Percentiles rank a stretch among this genome's conserved stretches.
Conservation (phyloP, 176 grass and related monocot genomes). For the Eragrostis curvula region DNA sequence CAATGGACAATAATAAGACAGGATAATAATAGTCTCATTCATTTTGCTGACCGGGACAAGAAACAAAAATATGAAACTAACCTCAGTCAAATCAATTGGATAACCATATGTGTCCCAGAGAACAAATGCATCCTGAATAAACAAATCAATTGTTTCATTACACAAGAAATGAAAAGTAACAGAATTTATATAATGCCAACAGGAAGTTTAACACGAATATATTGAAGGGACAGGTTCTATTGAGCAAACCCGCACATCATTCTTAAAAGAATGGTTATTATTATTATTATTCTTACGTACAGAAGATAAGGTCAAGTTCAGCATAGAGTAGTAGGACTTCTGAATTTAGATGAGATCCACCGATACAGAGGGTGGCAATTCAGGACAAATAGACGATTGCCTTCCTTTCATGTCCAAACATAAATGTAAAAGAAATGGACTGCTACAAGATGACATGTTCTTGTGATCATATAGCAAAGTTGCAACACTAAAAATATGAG, state of each 20-base stretch:
- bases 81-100: slow-evolving; percentile 97
- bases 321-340: background rate
- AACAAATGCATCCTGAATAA: slow-evolving; percentile 87
- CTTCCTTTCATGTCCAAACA: background rate
- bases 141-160: background rate
- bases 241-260: background rate
- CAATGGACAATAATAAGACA: slow-evolving; percentile 24
- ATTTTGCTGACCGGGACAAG: slow-evolving; percentile 32
- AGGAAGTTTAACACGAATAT: background rate
- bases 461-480: background rate
- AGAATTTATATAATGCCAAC: background rate
- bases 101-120: slow-evolving; percentile 96
- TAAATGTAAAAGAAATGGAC: background rate
- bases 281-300: background rate
- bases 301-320: background rate
- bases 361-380: background rate
- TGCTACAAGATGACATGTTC: background rate
- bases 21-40: background rate
- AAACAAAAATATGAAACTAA: slow-evolving; percentile 42
- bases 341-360: background rate
- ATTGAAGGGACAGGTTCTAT: slow-evolving; percentile 3
- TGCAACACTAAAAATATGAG: background rate
- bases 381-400: background rate
- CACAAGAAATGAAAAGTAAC: background rate
- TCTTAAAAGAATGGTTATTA: background rate